Base-by-base conservation (phyloP, 2,329 filamentous ascomycete species). In the Diaporthe sp. region DNA sequence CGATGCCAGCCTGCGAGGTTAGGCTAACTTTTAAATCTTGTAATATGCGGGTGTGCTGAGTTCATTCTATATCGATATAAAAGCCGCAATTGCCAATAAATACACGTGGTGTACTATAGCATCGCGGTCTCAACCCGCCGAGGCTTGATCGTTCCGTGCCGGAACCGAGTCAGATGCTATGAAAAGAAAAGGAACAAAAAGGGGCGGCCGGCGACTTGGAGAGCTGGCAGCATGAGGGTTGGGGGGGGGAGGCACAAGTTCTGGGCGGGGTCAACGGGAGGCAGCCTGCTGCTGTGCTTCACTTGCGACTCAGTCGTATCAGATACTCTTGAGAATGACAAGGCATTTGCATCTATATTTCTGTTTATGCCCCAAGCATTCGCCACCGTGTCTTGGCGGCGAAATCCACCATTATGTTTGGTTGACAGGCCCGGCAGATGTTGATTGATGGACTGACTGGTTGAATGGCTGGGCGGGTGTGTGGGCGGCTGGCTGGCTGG, bases 1-100 rank as follows among this genome's bases (percentile, higher is more conserved):
- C 44, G 61, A 17, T n/a, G 27, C 13, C 32, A 37, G 30, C 6
- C 8, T 22, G 22, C 12, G 59, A 25, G 63, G 27, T 51, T 25
- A 66, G 30, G 63, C 63, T 25, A 35, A 27, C 63, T 37, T 50
- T n/a, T 50, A 51, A 44, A n/a, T 9, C 32, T 66, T 66, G 63
- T 66, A 66, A 66, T 66, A 4, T 37, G 30, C 15, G 63, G 44
- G 19, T 51, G 30, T 50, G 44, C 30, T 15, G 44, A 51, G 4
- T 51, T 51, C n/a, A 27, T 35, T 25, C 8, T 66, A 17, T 19
- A 30, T 27, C 27, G 39, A 27, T 30, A 44, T 27, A 27, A 12
- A 25, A 44, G 17, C 30, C 32, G 27, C 42, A 22, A 51, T 51
- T 66, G 44, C 22, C 22, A 51, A 66, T 66, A 7, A 66, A 37